Evolutionary conservation across 192 early-diverging fungal species (phyloP).

Genomic region (Backusella parvicylindrica): DNA sequence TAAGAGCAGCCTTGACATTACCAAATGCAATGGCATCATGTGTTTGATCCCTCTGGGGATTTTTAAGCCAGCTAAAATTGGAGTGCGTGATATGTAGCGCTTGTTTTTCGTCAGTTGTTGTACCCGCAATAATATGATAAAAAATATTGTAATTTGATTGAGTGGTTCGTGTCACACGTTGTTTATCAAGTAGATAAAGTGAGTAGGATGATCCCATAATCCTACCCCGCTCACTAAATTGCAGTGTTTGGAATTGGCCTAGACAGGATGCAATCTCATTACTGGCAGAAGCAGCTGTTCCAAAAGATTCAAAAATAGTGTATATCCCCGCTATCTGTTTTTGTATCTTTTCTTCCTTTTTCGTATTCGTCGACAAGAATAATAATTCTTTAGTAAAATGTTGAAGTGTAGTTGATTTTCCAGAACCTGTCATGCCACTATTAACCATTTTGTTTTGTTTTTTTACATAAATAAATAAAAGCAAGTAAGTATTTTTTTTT

Average conservation of each 20-base stretch:
- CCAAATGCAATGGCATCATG: constrained; percentile 57
- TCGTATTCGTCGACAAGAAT: constrained; percentile 68
- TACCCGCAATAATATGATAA: constrained; percentile 80
- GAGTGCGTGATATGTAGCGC: constrained; percentile 54
- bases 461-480: background rate
- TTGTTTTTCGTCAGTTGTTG: constrained; percentile 69
- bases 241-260: constrained; percentile 83
- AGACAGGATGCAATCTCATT: constrained; percentile 71
- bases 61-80: constrained; percentile 52
- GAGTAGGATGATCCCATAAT: constrained; percentile 79
- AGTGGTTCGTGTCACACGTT: constrained; percentile 55
- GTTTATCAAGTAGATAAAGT: constrained; percentile 64
- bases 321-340: constrained; percentile 66
- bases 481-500: background rate
- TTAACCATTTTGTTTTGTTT: background rate
- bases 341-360: constrained; percentile 72
- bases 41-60: constrained; percentile 11
- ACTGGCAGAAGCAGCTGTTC: constrained; percentile 57
- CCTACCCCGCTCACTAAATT: constrained; percentile 83
- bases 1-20: constrained; percentile 61
- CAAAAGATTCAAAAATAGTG: constrained; percentile 78
- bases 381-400: constrained; percentile 74
- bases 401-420: constrained; percentile 75
- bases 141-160: constrained; percentile 74
- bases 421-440: constrained; percentile 85